Base-by-base conservation (phyloP, 768 basidiomycete genomes). In the Strobilomyces dryophilus region DNA sequence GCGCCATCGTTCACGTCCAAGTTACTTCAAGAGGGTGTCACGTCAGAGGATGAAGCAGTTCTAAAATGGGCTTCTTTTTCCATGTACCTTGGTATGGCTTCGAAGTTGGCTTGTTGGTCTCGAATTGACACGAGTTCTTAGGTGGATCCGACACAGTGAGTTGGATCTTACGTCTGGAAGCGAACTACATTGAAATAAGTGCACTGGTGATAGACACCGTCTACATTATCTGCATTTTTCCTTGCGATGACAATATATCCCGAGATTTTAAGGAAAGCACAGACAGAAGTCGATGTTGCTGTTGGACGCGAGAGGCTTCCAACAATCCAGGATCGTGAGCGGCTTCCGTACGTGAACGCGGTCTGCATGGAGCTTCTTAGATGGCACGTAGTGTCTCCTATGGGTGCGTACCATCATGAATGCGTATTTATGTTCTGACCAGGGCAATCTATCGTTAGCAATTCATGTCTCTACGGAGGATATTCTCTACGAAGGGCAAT, bases 131-230 rank as follows among this genome's bases (percentile, higher is more conserved):
- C 9, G 29, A 29, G 4, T 29, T 29, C 7, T 9, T 35, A 77
- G 79, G 49, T 37, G 60, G 53, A 42, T 31, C 57, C 10, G 54
- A 61, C 34, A 61, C 56, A 21, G 58, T 51, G 39, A 31, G 37
- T 44, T 8, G 12, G 9, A 71, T 71, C 15, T 67, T 77, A 24
- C 27, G 2, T 37, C 9, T 21, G 14, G 4, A 29, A n/a, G 41
- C 7, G 8, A 53, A 37, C 47, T 14, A 8, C 21, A 24, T 14
- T 47, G 20, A 43, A 29, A 34, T 18, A n/a, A 20, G 1, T 4
- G 11, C 15, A 7, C 21, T 6, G 27, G 12, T 76, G 36, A 60
- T 17, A 56, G 58, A 56, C 36, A 5, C 42, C 51, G 0, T 34
- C 56, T 26, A n/a, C 48, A 8, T 32, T 56, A n/a, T 45, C 45